Evolutionary conservation across 176 grass and related monocot genomes (phyloP).

Genomic region (Ensete glaucum): DNA sequence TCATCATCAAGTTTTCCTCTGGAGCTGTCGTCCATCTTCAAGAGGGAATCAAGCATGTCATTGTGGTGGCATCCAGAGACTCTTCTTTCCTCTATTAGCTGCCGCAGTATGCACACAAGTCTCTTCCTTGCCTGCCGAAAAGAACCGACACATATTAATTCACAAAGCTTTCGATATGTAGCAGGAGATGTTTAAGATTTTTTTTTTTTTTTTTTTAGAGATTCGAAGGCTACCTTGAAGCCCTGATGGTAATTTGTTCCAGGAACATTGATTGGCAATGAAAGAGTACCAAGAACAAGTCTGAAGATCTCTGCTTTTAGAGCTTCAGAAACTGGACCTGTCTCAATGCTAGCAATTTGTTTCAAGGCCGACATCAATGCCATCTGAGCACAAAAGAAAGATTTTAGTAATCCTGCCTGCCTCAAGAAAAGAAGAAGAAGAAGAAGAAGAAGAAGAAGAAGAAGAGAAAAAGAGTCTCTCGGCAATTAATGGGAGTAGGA

Average conservation of each 20-base stretch:
- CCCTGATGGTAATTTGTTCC: conserved; percentile 71
- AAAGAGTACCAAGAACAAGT: conserved; percentile 83
- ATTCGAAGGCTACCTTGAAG: conserved; percentile 35
- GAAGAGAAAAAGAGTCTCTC: too few species aligned
- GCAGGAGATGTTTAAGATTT: neutral
- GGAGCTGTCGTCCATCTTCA: conserved; percentile 34
- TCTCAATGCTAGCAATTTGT: conserved; percentile 78
- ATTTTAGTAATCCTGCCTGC: too few species aligned
- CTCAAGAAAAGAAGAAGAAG: too few species aligned
- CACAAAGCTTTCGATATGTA: neutral
- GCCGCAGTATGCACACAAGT: conserved; percentile 57
- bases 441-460: too few species aligned
- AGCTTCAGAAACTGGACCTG: conserved; percentile 60
- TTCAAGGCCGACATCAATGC: conserved; percentile 69
- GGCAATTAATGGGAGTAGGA: too few species aligned
- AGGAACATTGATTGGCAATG: conserved; percentile 78
- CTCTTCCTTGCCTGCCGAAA: conserved; percentile 68
- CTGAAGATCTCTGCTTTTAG: conserved; percentile 74
- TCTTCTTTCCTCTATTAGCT: conserved; percentile 51
- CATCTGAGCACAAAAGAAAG: conserved; percentile 36
- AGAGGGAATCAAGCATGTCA: conserved; percentile 68
- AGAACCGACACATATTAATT: too few species aligned
- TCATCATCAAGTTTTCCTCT: conserved; percentile 63
- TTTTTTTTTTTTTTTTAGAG: too few species aligned
- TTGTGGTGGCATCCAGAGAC: conserved; percentile 24